Percentiles rank a stretch among this genome's conserved stretches.
Conservation (phyloP, 257 asterid genomes). For the Solanum rostratum region DNA sequence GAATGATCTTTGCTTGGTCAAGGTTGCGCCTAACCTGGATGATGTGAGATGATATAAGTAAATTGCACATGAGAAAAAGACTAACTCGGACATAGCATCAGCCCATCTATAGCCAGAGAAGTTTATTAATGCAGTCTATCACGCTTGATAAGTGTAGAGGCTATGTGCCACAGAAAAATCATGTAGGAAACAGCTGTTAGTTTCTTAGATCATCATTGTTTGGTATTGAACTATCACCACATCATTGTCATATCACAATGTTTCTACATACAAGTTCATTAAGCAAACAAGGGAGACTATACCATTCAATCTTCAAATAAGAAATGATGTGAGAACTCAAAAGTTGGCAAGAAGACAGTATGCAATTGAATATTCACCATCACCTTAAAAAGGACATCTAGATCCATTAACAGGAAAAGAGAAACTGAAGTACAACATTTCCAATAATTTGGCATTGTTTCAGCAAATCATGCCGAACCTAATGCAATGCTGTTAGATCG, state of each 20-base stretch:
- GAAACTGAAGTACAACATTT: not conserved
- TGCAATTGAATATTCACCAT: not conserved
- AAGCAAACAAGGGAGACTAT: not conserved
- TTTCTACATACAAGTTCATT: not conserved
- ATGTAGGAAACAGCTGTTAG: not conserved
- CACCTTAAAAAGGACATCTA: not conserved
- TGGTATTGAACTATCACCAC: not conserved
- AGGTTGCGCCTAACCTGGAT: constrained; percentile 97
- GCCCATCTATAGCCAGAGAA: not conserved
- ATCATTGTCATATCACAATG: not conserved
- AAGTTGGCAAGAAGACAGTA: not conserved
- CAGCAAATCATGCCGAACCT: not conserved
- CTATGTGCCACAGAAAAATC: not conserved
- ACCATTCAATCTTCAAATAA: not conserved
- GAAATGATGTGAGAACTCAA: not conserved
- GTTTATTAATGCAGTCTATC: not conserved
- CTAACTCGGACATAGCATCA: not conserved
- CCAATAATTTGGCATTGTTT: not conserved
- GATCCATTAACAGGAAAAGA: not conserved
- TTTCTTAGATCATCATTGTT: not conserved
- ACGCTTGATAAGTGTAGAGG: not conserved
- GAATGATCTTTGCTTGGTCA: constrained; percentile 82
- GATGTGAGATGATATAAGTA: not conserved
- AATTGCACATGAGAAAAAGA: not conserved
- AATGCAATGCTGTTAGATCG: not conserved